Percentiles rank a stretch among this genome's conserved stretches.
Evolutionary conservation across 139 green algal genomes (phyloP).

Genomic region (Coelastrella sp.): DNA sequence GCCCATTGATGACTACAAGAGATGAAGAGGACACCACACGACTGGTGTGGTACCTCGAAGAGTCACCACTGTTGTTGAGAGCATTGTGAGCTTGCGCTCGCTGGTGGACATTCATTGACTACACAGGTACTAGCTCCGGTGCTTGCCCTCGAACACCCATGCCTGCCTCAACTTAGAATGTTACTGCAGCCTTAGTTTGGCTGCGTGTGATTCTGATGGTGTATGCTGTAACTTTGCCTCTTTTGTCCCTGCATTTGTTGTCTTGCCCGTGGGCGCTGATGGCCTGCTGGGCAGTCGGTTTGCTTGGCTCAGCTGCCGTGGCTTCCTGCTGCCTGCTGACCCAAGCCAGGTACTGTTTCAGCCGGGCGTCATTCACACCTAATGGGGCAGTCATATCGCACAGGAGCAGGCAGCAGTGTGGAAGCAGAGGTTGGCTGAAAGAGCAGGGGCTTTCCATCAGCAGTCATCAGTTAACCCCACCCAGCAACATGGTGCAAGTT

Average conservation of each 20-base stretch:
- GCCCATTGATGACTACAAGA: too few relatives aligned
- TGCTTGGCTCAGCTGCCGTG: background rate
- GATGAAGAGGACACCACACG: too few relatives aligned
- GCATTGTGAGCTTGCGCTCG: too few relatives aligned
- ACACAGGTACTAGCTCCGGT: too few relatives aligned
- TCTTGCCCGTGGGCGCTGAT: background rate
- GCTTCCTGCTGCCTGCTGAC: background rate
- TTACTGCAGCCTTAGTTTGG: background rate
- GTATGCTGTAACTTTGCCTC: background rate
- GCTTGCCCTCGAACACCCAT: background rate
- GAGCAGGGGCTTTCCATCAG: background rate
- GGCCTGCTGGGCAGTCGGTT: background rate
- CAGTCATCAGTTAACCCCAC: background rate
- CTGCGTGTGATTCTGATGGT: background rate
- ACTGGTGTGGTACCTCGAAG: too few relatives aligned
- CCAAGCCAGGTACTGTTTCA: slow-evolving; percentile 39
- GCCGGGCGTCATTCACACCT: slow-evolving; percentile 34
- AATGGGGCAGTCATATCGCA: background rate
- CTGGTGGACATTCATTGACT: too few relatives aligned
- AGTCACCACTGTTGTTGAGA: too few relatives aligned
- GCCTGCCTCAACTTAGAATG: background rate
- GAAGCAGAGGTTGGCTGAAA: background rate
- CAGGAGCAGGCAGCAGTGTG: background rate
- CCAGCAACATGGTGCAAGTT: background rate
- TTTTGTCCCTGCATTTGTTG: background rate